phyloP scores from a whole-genome alignment of 1,284 basidiomycete genomes.

The Cutaneotrichosporon cyanovorans region DNA sequence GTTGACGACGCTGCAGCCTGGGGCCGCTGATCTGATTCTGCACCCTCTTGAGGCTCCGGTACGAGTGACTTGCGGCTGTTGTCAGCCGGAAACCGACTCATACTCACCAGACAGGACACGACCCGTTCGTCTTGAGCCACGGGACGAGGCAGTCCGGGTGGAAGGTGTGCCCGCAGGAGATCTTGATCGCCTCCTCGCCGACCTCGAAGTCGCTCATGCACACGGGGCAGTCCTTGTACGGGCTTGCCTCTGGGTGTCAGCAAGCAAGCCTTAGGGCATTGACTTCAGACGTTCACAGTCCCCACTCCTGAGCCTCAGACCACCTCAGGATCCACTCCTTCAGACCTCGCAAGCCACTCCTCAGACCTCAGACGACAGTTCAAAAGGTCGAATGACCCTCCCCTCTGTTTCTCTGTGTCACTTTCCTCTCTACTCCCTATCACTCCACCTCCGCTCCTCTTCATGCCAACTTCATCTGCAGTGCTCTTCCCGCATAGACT shows the following conservation, averaged over 20 bases:
- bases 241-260: conserved; percentile 33
- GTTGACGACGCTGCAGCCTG: neutral
- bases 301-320: too few species aligned
- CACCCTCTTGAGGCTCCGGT: neutral
- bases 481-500: too few species aligned
- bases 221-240: conserved; percentile 42
- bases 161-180: conserved; percentile 44
- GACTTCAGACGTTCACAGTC: too few species aligned
- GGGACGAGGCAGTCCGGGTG: conserved; percentile 43
- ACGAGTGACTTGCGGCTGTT: conserved; percentile 19
- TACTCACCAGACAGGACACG: conserved; percentile 44
- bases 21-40: neutral
- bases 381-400: too few species aligned
- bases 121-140: conserved; percentile 43
- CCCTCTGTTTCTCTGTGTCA: too few species aligned
- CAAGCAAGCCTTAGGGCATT: too few species aligned
- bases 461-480: too few species aligned
- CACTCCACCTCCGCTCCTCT: too few species aligned
- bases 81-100: neutral
- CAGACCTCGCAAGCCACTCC: too few species aligned
- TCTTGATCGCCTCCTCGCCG: conserved; percentile 34
- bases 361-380: too few species aligned
- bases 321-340: too few species aligned
- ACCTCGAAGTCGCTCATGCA: conserved; percentile 42
- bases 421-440: too few species aligned